Percentiles rank a stretch among this genome's conserved stretches.
Evolutionary conservation across 2,329 filamentous ascomycete genomes (phyloP).

Genomic region (Aaosphaeria pasadenensis): DNA sequence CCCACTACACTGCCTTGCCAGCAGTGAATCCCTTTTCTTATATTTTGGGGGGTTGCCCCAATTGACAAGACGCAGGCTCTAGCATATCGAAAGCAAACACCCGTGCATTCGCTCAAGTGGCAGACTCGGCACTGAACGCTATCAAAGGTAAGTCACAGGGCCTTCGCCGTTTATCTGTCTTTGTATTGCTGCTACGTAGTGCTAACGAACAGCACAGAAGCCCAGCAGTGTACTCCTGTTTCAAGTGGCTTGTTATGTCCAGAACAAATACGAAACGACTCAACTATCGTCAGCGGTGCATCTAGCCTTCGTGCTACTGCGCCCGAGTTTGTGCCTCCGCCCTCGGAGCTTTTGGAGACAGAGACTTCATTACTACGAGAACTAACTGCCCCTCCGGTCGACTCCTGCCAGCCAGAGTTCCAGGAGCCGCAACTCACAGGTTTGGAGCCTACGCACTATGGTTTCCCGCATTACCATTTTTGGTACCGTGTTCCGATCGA

Average conservation of each 20-base stretch:
- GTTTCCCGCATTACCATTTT: neutral
- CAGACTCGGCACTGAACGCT: no score
- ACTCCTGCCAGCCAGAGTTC: neutral
- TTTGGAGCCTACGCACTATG: neutral
- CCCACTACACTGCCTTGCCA: neutral
- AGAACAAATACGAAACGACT: neutral
- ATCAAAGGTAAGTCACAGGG: no score
- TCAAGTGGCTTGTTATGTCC: neutral
- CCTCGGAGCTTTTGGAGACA: neutral
- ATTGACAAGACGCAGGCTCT: neutral
- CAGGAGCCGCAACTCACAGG: neutral
- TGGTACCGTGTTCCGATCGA: neutral
- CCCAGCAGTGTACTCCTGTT: no score
- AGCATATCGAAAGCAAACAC: neutral
- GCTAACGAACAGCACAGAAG: no score
- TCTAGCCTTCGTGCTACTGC: neutral
- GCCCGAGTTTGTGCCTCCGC: neutral
- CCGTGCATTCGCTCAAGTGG: neutral
- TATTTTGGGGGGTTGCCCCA: neutral
- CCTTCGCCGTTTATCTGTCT: no score
- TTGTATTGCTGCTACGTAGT: no score
- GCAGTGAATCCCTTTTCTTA: neutral
- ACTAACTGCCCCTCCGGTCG: neutral
- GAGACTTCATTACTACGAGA: neutral
- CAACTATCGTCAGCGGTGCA: neutral